Base-by-base conservation (phyloP, 169 alveolate genomes). In the Cryptosporidium xiaoi region DNA sequence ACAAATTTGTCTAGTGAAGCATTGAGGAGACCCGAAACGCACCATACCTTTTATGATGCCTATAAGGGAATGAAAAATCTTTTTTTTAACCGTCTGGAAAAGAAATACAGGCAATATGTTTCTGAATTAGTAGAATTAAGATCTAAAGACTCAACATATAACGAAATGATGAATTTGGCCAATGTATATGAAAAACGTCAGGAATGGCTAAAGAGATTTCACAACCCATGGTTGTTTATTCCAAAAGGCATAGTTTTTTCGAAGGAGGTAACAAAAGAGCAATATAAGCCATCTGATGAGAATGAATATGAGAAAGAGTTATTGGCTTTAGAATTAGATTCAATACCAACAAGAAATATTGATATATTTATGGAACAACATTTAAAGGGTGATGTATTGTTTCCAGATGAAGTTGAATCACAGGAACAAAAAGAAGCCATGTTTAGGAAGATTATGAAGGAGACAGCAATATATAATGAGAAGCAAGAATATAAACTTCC, bases 1-100 rank as follows among this genome's bases (percentile, higher is more conserved):
- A 48, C 87, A 20, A 71, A 77, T 18, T 58, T 77, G 71, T 77
- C 87, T 44, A 77, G 87, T 40, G 87, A 77, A 40, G 87, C 64
- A 36, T 58, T 77, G 18, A 31, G 87, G 2, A 56, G 87, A 27
- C 87, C 87, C 12, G 46, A n/a, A 46, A 34, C 87, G 8, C 69
- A 77, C 51, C 71, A 40, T 60, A 24, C 46, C 7, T 55, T 77
- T 18, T 34, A 27, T 31, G 58, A 62, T 62, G 51, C 64, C 16
- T 46, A 58, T 15, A 77, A 77, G 27, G 69, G 77, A 0, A 13
- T 77, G 27, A 56, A 60, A 48, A 77, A 77, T 51, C 20, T 44
- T 20, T 77, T 77, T 48, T 56, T 51, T 20, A 18, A 48, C 7
- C 44, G 87, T 16, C 60, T 60, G 4, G 69, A 60, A 13, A 77